Evolutionary conservation across 139 green algal species (phyloP).

Genomic region (Chlamydomonas sp.): DNA sequence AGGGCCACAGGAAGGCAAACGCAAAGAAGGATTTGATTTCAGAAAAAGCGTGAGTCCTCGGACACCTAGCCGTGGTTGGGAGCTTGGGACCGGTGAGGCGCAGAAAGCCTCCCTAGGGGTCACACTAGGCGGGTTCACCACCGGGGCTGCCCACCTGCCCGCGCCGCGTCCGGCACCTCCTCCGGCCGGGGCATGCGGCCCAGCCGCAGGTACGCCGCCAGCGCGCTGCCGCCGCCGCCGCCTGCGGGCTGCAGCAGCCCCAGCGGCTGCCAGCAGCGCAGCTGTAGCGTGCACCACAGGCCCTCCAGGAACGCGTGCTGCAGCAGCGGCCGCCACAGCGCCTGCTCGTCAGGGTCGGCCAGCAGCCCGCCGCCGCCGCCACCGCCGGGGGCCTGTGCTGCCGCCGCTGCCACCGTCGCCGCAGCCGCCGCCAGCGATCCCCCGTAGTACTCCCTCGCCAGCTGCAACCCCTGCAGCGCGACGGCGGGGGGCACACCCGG

Average conservation of each 20-base stretch:
- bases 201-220: constrained; percentile 18
- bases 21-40: too few species aligned
- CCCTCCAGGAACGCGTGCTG: constrained; percentile 53
- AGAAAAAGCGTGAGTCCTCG: too few species aligned
- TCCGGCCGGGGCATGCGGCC: neutral
- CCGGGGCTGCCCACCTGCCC: neutral
- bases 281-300: constrained; percentile 51
- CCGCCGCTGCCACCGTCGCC: neutral
- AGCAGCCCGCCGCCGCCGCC: neutral
- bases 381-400: neutral
- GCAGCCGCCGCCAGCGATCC: constrained; percentile 7
- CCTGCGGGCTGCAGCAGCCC: neutral
- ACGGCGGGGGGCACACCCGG: constrained; percentile 12
- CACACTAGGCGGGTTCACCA: neutral
- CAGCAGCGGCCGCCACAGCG: constrained; percentile 61
- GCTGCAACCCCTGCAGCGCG: constrained; percentile 55
- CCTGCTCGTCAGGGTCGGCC: constrained; percentile 5
- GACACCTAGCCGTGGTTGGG: too few species aligned
- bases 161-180: neutral
- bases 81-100: too few species aligned
- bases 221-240: neutral
- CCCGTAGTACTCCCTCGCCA: constrained; percentile 51
- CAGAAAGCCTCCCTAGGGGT: too few species aligned
- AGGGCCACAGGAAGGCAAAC: neutral
- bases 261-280: constrained; percentile 35